Percentiles rank a stretch among this genome's conserved stretches.
Evolutionary conservation across 2,329 filamentous ascomycete species (phyloP).

Genomic region (Albifimbria verrucaria): DNA sequence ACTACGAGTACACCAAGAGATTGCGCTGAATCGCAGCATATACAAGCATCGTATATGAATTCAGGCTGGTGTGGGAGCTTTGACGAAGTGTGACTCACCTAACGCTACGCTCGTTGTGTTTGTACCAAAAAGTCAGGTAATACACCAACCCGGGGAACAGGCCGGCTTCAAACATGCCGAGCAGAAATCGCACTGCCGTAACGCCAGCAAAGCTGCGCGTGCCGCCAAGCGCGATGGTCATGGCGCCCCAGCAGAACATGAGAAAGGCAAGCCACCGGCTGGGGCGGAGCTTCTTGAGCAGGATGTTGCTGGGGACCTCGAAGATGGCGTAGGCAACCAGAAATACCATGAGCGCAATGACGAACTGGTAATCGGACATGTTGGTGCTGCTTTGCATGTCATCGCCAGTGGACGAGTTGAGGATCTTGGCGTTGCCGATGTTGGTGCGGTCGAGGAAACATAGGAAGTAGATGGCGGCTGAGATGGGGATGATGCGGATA

Average conservation of each 20-base stretch:
- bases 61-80: background rate
- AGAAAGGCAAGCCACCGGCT: constrained; percentile 64
- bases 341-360: constrained; percentile 55
- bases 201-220: constrained; percentile 59
- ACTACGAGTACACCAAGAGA: background rate
- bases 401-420: constrained; percentile 57
- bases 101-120: constrained; percentile 65
- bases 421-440: constrained; percentile 66
- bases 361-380: constrained; percentile 61
- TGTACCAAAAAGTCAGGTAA: constrained; percentile 75
- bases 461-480: constrained; percentile 62
- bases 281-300: constrained; percentile 62
- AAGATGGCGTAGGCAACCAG: constrained; percentile 59
- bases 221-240: constrained; percentile 65
- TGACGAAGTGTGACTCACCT: constrained; percentile 24
- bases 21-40: too few species aligned
- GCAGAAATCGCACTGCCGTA: constrained; percentile 63
- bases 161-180: constrained; percentile 69
- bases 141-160: constrained; percentile 58
- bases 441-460: constrained; percentile 67
- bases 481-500: constrained; percentile 59
- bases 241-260: constrained; percentile 63
- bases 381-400: constrained; percentile 60
- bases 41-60: too few species aligned
- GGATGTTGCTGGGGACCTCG: constrained; percentile 63